Evolutionary conservation across 345 rosid species (phyloP), one percentile per base, ranked within the genome.

Genomic region (Populus ilicifolia): DNA sequence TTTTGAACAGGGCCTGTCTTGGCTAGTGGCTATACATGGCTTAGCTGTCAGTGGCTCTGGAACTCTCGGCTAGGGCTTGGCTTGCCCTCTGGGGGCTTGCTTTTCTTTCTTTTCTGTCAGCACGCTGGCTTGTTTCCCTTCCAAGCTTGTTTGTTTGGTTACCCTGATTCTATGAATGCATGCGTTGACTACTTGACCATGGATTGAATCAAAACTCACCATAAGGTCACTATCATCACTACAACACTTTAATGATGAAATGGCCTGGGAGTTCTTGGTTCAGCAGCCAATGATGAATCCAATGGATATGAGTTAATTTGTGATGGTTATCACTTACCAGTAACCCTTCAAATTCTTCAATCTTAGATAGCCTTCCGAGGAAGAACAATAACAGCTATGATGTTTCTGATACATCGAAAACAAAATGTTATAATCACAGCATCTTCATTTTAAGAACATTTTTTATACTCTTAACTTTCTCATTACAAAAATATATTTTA

Each of bases 251-350:
- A 23, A 62, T 75, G 85, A 78, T 84, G 71, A 66, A 59, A 20
- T 61, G 27, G 63, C 36, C 72, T 7, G 48, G 17, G 25, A 63
- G 79, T 33, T 33, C 36, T 78, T 84, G 41, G 84, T 84, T 80
- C 81, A 80, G 74, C 89, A 9, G 78, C 76, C 71, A 36, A 43
- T 74, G 56, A 74, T 70, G 71, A 17, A 73, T 84, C 69, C 35
- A 33, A 75, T 23, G 46, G 61, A 35, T 39, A n/a, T 69, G 48
- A 33, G 36, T 33, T 33, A 38, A 65, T 39, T 41, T 20, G 8
- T 63, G 62, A 64, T 12, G 36, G 20, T 25, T 25, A 14, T 39
- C 54, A 1, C 17, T 33, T 33, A 33, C 35, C 5, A 33, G 35
- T 46, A 39, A 39, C 43, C 43, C 2, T 7, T 33, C 36, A 33